Evolutionary conservation across 2,329 filamentous ascomycete species (phyloP), one percentile per base, ranked within the genome.

Genomic region (Colletotrichum orchidophilum): DNA sequence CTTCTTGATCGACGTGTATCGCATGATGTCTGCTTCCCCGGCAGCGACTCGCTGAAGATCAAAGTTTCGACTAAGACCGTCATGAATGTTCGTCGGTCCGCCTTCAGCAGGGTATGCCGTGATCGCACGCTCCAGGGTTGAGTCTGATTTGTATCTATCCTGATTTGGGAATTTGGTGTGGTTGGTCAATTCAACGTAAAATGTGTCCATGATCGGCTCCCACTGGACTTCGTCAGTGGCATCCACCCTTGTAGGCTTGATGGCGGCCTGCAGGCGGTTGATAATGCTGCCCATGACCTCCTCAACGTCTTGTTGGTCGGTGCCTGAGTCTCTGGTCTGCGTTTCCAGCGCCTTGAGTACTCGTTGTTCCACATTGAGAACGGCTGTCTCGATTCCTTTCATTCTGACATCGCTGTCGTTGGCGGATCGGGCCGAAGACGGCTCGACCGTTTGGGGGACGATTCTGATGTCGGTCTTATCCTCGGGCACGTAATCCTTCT

Each of bases 271-370:
- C n/a, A 98, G 86, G 61, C 96, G 93, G 77, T 96, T 95, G 70
- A 98, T 90, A 29, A 97, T 93, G 76, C 96, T 96, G 70, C 94
- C 94, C 83, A 98, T 95, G 55, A 98, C 96, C 81, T 99, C 96
- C 13, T 95, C 95, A 5, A 98, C 96, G 81, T 99, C 96, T 82
- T 99, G 95, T 78, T 99, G 96, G 39, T 94, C 86, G 0, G 87
- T 89, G 3, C 87, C 87, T 11, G 85, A 85, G 35, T 81, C 82
- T 76, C 83, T 73, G 65, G 83, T 83, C 77, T 82, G 84, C 76
- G 82, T 83, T 75, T 84, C 86, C 29, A 84, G 82, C 5, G 81
- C 86, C 66, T 77, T 82, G 55, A 80, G 80, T 11, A 88, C 84
- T 63, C 83, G 83, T 59, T 86, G 78, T 26, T 88, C 85, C 13